A percentile compares a stretch with the other conserved stretches of the same genome.
phyloP scores from a whole-genome alignment of 2,329 filamentous ascomycete genomes.

The Chaetomium strumarium region DNA sequence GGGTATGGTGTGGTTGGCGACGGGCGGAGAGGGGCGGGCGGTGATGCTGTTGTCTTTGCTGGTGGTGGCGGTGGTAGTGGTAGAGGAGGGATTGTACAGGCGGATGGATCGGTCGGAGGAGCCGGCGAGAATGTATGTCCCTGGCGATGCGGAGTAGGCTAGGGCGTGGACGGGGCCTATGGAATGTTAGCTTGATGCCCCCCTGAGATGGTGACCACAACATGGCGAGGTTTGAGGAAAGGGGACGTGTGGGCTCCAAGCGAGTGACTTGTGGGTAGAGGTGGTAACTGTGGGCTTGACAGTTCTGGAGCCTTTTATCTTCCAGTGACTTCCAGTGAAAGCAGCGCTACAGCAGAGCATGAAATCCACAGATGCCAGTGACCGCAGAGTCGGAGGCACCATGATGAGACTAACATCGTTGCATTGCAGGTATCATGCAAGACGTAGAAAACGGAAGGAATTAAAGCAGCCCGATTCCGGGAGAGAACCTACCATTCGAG shows the following conservation, averaged over 20 bases:
- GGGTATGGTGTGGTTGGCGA: slow-evolving; percentile 30
- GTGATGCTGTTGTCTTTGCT: slow-evolving; percentile 32
- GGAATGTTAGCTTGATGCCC: slow-evolving; percentile 4
- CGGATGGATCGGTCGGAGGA: slow-evolving; percentile 79
- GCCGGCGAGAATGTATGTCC: slow-evolving; percentile 77
- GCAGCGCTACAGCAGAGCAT: too few species aligned
- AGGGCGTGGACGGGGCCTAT: slow-evolving; percentile 67
- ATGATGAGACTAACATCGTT: neutral
- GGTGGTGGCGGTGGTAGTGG: slow-evolving; percentile 15
- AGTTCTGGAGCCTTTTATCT: too few species aligned
- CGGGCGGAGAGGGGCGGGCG: slow-evolving; percentile 29
- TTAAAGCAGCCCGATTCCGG: neutral
- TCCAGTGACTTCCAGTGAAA: too few species aligned
- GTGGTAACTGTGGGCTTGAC: too few species aligned
- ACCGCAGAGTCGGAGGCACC: too few species aligned
- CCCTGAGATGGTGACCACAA: neutral
- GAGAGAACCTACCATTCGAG: slow-evolving; percentile 23
- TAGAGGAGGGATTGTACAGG: slow-evolving; percentile 65
- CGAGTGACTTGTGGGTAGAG: too few species aligned
- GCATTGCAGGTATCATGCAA: neutral
- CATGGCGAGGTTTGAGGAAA: neutral
- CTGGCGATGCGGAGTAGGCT: slow-evolving; percentile 65
- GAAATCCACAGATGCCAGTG: too few species aligned
- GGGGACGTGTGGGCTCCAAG: neutral
- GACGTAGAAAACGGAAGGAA: neutral